A percentile compares a stretch with the other conserved stretches of the same genome.
phyloP scores from a whole-genome alignment of 2,329 filamentous ascomycete species.

The Trichoderma gracile region DNA sequence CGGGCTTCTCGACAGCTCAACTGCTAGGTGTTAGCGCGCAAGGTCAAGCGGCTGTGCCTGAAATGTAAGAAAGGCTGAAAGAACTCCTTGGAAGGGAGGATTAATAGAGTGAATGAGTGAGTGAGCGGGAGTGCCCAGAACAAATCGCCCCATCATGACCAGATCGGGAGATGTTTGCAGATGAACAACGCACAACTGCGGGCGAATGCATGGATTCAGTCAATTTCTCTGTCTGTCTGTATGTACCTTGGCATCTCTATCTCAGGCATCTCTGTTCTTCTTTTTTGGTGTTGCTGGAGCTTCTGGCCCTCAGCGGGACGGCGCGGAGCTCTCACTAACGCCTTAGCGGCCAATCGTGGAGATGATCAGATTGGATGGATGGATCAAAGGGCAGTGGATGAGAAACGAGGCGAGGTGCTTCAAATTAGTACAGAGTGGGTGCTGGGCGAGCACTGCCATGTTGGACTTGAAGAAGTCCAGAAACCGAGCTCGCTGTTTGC shows the following conservation, averaged over 20 bases:
- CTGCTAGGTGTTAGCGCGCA: not conserved
- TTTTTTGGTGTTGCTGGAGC: not conserved
- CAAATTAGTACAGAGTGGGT: too few species aligned
- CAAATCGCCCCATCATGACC: too few species aligned
- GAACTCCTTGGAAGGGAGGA: too few species aligned
- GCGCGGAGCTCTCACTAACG: slow-evolving; percentile 6
- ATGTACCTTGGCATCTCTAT: not conserved
- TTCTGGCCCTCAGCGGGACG: slow-evolving; percentile 2
- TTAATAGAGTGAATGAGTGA: too few species aligned
- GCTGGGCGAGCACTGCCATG: too few species aligned
- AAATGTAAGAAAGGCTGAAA: too few species aligned
- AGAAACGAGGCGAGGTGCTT: too few species aligned
- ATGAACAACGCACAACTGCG: slow-evolving; percentile 9
- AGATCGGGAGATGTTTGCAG: slow-evolving; percentile 5
- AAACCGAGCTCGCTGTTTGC: too few species aligned
- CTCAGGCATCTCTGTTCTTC: not conserved
- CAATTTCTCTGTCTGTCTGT: not conserved
- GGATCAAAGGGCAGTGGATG: too few species aligned
- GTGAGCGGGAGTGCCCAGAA: too few species aligned
- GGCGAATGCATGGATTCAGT: slow-evolving; percentile 3
- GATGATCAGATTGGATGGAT: too few species aligned
- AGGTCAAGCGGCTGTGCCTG: slow-evolving; percentile 17
- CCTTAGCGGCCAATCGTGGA: slow-evolving; percentile 3
- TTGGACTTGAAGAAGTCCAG: too few species aligned
- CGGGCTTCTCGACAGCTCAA: not conserved